Percentiles rank a stretch among this genome's conserved stretches.
These are phyloP conservation scores for Nephelium lappaceum DNA, from an alignment of 345 rosid genomes.

Conservation along the genomic window DNA sequence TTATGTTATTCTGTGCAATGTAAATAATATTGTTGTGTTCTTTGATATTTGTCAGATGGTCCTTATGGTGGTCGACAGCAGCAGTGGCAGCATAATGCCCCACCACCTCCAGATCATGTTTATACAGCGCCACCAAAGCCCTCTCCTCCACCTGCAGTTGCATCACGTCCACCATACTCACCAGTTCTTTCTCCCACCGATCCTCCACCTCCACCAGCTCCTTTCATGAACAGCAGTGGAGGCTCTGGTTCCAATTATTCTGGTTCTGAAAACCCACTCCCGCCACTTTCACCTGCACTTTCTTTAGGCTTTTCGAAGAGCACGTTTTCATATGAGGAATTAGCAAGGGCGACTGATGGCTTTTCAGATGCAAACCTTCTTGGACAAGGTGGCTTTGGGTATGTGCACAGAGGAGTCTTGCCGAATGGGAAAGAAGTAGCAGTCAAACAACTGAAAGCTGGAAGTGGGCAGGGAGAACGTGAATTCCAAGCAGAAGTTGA, in stretches of 20 bases:
- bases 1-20: no score
- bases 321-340: slow-evolving; percentile 60
- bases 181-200: slow-evolving; percentile 20
- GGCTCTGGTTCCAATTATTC: slow-evolving; percentile 67
- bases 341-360: slow-evolving; percentile 60
- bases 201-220: slow-evolving; percentile 43
- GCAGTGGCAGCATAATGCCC: slow-evolving; percentile 65
- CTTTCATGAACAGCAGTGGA: slow-evolving; percentile 60
- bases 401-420: slow-evolving; percentile 69
- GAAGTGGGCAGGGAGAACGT: slow-evolving; percentile 66
- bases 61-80: slow-evolving; percentile 58
- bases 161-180: slow-evolving; percentile 34
- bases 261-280: slow-evolving; percentile 52
- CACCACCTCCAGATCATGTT: slow-evolving; percentile 46
- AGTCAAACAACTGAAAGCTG: slow-evolving; percentile 62
- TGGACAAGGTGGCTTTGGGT: slow-evolving; percentile 75
- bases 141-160: slow-evolving; percentile 37
- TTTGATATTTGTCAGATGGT: slow-evolving; percentile 44
- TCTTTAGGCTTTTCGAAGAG: slow-evolving; percentile 67
- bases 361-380: slow-evolving; percentile 68
- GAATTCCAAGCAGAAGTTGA: slow-evolving; percentile 76
- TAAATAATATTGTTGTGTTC: background rate
- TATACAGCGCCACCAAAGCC: slow-evolving; percentile 37
- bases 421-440: slow-evolving; percentile 69
- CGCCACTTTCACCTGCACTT: slow-evolving; percentile 65